Conservation (phyloP, 2,329 filamentous ascomycete genomes). For the Fusarium citri region DNA sequence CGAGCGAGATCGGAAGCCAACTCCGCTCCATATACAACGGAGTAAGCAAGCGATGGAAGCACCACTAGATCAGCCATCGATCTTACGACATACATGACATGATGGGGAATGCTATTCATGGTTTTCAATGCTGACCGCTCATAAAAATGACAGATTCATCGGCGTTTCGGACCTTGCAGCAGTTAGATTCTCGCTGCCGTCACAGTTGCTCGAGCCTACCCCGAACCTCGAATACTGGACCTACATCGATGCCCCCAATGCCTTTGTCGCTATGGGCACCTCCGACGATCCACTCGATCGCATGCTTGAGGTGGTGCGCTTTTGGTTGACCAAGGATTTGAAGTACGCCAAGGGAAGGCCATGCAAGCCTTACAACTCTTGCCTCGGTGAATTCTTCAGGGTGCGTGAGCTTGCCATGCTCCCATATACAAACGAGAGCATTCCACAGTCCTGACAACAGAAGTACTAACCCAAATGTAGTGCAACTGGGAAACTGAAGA, state of each 20-base stretch:
- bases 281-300: conserved; percentile 91
- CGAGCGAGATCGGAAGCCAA: conserved; percentile 33
- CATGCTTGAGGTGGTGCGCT: conserved; percentile 93
- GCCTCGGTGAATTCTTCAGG: conserved; percentile 95
- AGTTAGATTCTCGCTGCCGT: conserved; percentile 94
- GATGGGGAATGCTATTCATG: conserved; percentile 5
- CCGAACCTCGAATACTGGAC: conserved; percentile 99
- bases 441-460: neutral
- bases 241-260: conserved; percentile 94
- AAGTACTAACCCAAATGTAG: conserved; percentile 56
- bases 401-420: conserved; percentile 62
- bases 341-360: conserved; percentile 99
- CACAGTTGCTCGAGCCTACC: conserved; percentile 93
- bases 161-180: conserved; percentile 95
- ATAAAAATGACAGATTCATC: conserved; percentile 76
- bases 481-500: conserved; percentile 97
- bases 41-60: conserved; percentile 29
- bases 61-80: conserved; percentile 3
- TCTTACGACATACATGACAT: conserved; percentile 13
- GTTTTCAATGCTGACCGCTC: conserved; percentile 45
- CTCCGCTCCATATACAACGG: conserved; percentile 25
- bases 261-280: conserved; percentile 84
- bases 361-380: conserved; percentile 99
- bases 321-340: conserved; percentile 99
- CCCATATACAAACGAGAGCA: neutral